Evolutionary conservation across 2,329 filamentous ascomycete genomes (phyloP), one percentile per base, ranked within the genome.

Genomic region (Penicillium capsulatum): DNA sequence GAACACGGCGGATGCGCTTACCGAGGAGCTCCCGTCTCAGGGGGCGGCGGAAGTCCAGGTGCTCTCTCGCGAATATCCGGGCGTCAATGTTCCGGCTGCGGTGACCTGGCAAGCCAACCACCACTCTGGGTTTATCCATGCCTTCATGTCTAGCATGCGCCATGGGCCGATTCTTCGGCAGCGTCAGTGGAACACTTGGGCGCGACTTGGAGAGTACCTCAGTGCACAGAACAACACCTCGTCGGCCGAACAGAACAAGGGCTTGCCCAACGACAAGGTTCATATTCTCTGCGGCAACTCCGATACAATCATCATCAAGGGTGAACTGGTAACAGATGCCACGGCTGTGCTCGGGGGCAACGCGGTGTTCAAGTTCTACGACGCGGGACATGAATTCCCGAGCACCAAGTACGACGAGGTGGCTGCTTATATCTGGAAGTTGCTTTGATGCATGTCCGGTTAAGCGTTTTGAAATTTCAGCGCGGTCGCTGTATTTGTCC

Each of bases 121-220:
- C 17, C 84, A 91, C 58, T 55, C 61, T 1, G 86, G 84, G 0
- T 90, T 87, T 54, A 69, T 87, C 4, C 69, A 71, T 2, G 77
- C 84, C 0, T 89, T 89, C 54, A 75, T 88, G 54, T 84, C 79
- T 41, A 80, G 77, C 19, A 82, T 91, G 50, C 74, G 80, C 14
- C 66, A 84, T 54, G 82, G 81, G 2, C 86, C 86, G 0, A 79
- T 90, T 15, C 78, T 82, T 45, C 73, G 75, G 9, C 76, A 83
- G 48, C 55, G 58, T 2, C 59, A 67, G 40, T 73, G 80, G 39
- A 69, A 71, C 26, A 70, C 78, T 29, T 91, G 84, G 85, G 58
- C 59, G 16, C 63, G 69, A 1, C 68, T 89, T 20, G 73, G 75
- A 0, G 56, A 63, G 10, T 60, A 73, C 24, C 65, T 84, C 13